A percentile compares a stretch with the other conserved stretches of the same genome.
Evolutionary conservation across 768 basidiomycete species (phyloP).

Genomic region (Russula compacta): DNA sequence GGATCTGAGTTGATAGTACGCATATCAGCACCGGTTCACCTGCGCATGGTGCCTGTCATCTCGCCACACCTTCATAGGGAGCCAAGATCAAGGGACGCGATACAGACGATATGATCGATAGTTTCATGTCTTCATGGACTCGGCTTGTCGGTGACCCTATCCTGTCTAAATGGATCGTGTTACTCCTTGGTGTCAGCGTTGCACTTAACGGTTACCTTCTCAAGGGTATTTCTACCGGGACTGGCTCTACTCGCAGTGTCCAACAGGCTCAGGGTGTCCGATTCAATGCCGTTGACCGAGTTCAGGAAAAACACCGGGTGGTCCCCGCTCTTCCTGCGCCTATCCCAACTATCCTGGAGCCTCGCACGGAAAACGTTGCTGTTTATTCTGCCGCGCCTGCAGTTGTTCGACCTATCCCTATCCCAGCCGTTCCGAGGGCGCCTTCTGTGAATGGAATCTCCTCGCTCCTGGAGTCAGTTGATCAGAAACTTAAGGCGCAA

Average conservation of each 20-base stretch:
- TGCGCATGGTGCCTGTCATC: slow-evolving; percentile 36
- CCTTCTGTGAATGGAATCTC: slow-evolving; percentile 25
- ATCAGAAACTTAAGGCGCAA: slow-evolving; percentile 38
- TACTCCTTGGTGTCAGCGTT: slow-evolving; percentile 76
- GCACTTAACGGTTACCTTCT: slow-evolving; percentile 89
- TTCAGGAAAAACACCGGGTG: slow-evolving; percentile 9
- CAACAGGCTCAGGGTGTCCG: slow-evolving; percentile 20
- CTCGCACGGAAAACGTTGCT: not conserved
- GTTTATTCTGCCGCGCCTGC: slow-evolving; percentile 13
- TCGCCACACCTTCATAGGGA: slow-evolving; percentile 20
- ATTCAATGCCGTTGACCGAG: slow-evolving; percentile 13
- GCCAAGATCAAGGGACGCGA: slow-evolving; percentile 1
- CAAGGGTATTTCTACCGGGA: slow-evolving; percentile 66
- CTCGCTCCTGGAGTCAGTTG: slow-evolving; percentile 50
- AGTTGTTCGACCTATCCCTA: slow-evolving; percentile 19
- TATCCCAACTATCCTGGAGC: not conserved
- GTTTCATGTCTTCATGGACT: slow-evolving; percentile 88
- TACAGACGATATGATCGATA: slow-evolving; percentile 54
- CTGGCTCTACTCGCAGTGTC: slow-evolving; percentile 25
- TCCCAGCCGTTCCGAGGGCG: slow-evolving; percentile 18
- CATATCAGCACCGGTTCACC: slow-evolving; percentile 49
- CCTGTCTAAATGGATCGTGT: slow-evolving; percentile 90
- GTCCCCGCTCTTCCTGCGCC: slow-evolving; percentile 4
- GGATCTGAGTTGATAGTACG: slow-evolving; percentile 43
- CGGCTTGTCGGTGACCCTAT: slow-evolving; percentile 89